Conservation (phyloP, 129 eudicot genomes). For the Chrysanthemum makinoi region DNA sequence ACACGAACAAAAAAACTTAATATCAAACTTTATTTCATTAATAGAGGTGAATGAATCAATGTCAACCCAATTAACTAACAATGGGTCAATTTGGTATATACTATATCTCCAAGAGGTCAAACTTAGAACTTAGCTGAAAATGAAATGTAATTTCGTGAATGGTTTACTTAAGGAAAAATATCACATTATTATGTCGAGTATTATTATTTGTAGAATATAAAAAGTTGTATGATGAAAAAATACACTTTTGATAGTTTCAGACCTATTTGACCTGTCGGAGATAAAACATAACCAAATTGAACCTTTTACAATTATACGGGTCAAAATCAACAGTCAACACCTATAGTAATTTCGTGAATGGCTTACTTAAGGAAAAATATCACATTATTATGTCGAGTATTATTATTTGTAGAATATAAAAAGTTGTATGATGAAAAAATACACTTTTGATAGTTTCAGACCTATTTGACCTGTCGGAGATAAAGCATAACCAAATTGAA, state of each 20-base stretch:
- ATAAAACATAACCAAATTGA: not conserved
- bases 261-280: not conserved
- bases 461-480: not conserved
- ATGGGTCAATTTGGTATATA: not conserved
- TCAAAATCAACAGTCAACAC: not conserved
- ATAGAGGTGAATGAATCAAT: not conserved
- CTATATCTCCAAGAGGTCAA: not conserved
- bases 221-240: not conserved
- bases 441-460: not conserved
- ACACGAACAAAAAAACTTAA: constrained; percentile 3
- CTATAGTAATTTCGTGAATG: too few species aligned
- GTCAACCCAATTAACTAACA: not conserved
- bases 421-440: not conserved
- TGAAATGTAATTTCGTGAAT: not conserved
- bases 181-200: not conserved
- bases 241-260: not conserved
- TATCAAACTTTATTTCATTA: not conserved
- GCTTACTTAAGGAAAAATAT: too few species aligned
- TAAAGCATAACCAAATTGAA: not conserved
- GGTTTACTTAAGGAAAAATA: not conserved
- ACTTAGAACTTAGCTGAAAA: not conserved
- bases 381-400: not conserved
- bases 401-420: too few species aligned
- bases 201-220: too few species aligned
- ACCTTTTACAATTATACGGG: not conserved